Conservation (phyloP, 78 protist species). For the Polysphondylium violaceum region DNA sequence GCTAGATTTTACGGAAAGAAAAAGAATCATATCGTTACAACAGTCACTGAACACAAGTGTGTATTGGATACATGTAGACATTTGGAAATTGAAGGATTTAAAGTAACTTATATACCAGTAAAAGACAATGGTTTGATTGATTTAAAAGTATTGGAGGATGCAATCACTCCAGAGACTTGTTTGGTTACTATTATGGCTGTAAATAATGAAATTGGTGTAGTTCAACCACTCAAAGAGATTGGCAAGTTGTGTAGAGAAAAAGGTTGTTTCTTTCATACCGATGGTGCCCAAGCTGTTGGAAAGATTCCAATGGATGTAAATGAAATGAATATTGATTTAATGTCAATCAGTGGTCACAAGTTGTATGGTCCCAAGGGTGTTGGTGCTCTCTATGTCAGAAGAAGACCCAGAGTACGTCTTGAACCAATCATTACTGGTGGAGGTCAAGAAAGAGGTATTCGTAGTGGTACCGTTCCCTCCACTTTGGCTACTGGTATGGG, state of each 20-base stretch:
- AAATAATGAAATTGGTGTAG: constrained; percentile 99
- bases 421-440: constrained; percentile 95
- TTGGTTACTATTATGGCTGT: constrained; percentile 97
- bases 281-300: constrained; percentile 99
- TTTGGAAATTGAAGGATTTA: constrained; percentile 95
- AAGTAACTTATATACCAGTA: constrained; percentile 92
- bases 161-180: constrained; percentile 94
- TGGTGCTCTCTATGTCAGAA: constrained; percentile 98
- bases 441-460: constrained; percentile 98
- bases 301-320: constrained; percentile 98
- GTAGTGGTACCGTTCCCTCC: constrained; percentile 96
- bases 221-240: constrained; percentile 95
- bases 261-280: constrained; percentile 94
- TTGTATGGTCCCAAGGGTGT: constrained; percentile 98
- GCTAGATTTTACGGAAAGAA: constrained; percentile 91
- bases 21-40: constrained; percentile 96
- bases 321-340: constrained; percentile 89
- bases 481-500: constrained; percentile 96
- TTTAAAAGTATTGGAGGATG: constrained; percentile 76
- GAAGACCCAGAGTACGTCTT: constrained; percentile 95
- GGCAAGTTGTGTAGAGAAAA: constrained; percentile 92
- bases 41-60: constrained; percentile 97
- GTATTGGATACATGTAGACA: constrained; percentile 98
- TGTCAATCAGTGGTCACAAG: constrained; percentile 98
- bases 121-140: constrained; percentile 89